A percentile compares a stretch with the other conserved stretches of the same genome.
Conservation (phyloP, 352 stramenopile genomes). For the Pythium utonaiense region DNA sequence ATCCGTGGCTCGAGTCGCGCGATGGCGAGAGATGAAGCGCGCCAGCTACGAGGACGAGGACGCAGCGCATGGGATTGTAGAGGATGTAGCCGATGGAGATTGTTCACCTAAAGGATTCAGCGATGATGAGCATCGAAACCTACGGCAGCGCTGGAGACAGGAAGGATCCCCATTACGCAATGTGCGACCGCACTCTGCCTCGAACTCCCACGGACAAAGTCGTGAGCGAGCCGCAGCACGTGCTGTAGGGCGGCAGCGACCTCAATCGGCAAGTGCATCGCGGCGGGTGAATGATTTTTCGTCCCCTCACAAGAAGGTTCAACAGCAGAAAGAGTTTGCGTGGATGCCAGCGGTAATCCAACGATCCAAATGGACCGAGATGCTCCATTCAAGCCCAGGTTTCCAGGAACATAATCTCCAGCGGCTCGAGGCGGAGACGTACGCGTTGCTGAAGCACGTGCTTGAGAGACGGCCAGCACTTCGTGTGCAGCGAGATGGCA, state of each 20-base stretch:
- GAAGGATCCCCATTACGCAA: neutral
- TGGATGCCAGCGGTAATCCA: constrained; percentile 14
- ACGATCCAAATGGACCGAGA: constrained; percentile 24
- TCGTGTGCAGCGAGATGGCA: neutral
- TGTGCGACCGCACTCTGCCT: neutral
- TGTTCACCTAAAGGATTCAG: constrained; percentile 1
- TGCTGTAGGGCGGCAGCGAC: neutral
- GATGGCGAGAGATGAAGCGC: constrained; percentile 7
- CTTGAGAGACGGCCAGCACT: neutral
- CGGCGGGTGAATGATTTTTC: neutral
- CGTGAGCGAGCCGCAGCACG: neutral
- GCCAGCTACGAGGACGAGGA: neutral
- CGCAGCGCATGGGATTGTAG: neutral
- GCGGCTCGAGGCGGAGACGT: constrained; percentile 21
- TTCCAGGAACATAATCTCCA: constrained; percentile 20
- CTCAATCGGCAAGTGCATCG: constrained; percentile 14
- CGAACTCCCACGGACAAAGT: neutral
- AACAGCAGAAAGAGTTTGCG: constrained; percentile 2
- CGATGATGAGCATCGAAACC: constrained; percentile 2
- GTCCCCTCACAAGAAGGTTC: neutral
- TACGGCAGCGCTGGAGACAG: neutral
- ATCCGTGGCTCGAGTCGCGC: constrained; percentile 10
- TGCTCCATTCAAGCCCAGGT: constrained; percentile 14
- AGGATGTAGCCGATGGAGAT: neutral
- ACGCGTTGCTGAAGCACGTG: constrained; percentile 16